These are phyloP conservation scores for Citrus inodora DNA, from an alignment of 345 rosid genomes.

Conservation along the genomic window DNA sequence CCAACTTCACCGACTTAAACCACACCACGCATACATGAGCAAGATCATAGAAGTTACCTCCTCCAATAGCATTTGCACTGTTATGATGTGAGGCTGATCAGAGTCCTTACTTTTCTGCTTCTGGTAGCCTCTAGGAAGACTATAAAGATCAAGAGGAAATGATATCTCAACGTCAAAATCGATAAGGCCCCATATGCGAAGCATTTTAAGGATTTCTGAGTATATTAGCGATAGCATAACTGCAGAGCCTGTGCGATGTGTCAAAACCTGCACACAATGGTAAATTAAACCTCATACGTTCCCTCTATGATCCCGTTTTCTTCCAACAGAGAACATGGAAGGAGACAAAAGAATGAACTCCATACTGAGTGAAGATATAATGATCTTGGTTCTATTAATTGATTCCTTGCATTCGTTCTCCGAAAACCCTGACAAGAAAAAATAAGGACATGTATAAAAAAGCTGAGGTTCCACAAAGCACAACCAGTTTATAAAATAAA, in stretches of 20 bases:
- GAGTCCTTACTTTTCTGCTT: constrained; percentile 59
- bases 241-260: constrained; percentile 60
- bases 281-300: constrained; percentile 4
- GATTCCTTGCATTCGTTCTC: constrained; percentile 36
- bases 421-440: constrained; percentile 39
- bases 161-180: constrained; percentile 61
- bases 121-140: constrained; percentile 59
- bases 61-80: constrained; percentile 40
- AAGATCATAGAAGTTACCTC: constrained; percentile 32
- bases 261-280: constrained; percentile 50
- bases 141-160: constrained; percentile 46
- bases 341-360: constrained; percentile 1
- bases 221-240: constrained; percentile 52
- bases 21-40: neutral
- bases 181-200: constrained; percentile 51
- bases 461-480: too few species aligned
- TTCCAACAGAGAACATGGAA: neutral
- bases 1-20: neutral
- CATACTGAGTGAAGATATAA: constrained; percentile 63
- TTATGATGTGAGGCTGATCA: constrained; percentile 53
- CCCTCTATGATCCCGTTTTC: neutral
- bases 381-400: constrained; percentile 35
- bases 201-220: constrained; percentile 61
- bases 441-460: neutral
- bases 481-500: neutral